Conservation (phyloP, 2,329 filamentous ascomycete genomes). For the Fusarium decemcellulare region DNA sequence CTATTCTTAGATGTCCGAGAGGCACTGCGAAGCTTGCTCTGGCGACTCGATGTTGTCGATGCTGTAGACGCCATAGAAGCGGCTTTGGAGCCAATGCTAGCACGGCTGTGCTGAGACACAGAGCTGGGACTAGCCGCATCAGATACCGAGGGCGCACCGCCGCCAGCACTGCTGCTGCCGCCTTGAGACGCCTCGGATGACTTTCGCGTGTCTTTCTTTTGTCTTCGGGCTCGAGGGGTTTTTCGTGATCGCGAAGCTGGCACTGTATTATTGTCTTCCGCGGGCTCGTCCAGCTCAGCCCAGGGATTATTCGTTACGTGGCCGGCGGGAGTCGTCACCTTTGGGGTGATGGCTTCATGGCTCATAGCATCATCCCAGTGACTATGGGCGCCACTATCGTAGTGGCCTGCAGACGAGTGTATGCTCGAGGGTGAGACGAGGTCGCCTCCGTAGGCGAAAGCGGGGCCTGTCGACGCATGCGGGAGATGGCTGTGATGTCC, state of each 20-base stretch:
- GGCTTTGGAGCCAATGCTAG: constrained; percentile 42
- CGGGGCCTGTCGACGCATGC: constrained; percentile 32
- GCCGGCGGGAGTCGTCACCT: constrained; percentile 41
- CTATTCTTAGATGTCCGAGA: constrained; percentile 48
- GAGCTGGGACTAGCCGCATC: constrained; percentile 45
- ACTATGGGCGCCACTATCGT: constrained; percentile 26
- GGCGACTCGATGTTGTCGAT: constrained; percentile 45
- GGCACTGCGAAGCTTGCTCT: constrained; percentile 46
- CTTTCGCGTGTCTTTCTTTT: constrained; percentile 40
- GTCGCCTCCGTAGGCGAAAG: constrained; percentile 36
- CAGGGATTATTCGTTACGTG: constrained; percentile 42
- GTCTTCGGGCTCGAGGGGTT: constrained; percentile 29
- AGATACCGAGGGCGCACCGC: constrained; percentile 35
- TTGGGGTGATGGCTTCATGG: constrained; percentile 43
- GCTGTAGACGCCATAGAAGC: constrained; percentile 40
- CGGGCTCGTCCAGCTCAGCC: constrained; percentile 41
- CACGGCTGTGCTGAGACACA: constrained; percentile 42
- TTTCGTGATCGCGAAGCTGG: constrained; percentile 36
- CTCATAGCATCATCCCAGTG: constrained; percentile 43
- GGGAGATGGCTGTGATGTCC: constrained; percentile 37
- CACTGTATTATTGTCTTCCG: constrained; percentile 17
- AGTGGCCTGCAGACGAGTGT: constrained; percentile 37
- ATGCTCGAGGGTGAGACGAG: constrained; percentile 45
- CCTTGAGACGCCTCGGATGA: constrained; percentile 36
- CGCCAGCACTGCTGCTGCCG: constrained; percentile 35